phyloP scores from a whole-genome alignment of 129 eudicot species.

The Sambucus nigra region DNA sequence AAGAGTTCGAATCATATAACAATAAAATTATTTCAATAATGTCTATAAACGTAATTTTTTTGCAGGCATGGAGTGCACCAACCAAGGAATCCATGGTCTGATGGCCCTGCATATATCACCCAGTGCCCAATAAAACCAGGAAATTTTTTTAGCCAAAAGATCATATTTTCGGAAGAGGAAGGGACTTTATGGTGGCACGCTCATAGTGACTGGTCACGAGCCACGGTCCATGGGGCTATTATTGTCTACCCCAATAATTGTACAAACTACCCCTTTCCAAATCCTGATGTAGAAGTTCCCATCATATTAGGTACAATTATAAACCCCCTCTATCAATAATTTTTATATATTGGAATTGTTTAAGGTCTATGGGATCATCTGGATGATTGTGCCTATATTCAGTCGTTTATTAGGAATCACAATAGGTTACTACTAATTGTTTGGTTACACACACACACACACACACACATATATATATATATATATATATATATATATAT shows the following conservation, averaged over 20 bases:
- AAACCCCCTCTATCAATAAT: too few species aligned
- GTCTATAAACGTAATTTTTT: neutral
- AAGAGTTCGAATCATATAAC: too few species aligned
- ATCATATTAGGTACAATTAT: constrained; percentile 30
- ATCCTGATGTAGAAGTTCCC: constrained; percentile 46
- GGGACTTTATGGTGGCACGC: constrained; percentile 90
- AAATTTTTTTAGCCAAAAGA: constrained; percentile 26
- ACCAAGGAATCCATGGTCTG: constrained; percentile 68
- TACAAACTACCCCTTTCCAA: constrained; percentile 39
- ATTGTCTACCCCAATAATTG: constrained; percentile 31
- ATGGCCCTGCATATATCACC: constrained; percentile 64
- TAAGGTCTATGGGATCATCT: neutral
- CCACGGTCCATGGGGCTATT: constrained; percentile 63
- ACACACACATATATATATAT: too few species aligned
- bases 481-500: too few species aligned
- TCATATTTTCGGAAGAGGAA: constrained; percentile 47
- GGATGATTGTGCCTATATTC: too few species aligned
- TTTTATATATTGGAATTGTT: neutral
- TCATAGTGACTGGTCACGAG: constrained; percentile 72
- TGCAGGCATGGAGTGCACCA: constrained; percentile 70
- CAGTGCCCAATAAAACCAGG: constrained; percentile 73
- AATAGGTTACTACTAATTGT: too few species aligned
- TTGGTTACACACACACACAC: too few species aligned
- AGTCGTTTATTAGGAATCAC: too few species aligned
- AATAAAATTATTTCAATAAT: neutral